Percentiles rank a stretch among this genome's conserved stretches.
Conservation (phyloP, 331 rosid species). For the Erythrophleum ivorense region DNA sequence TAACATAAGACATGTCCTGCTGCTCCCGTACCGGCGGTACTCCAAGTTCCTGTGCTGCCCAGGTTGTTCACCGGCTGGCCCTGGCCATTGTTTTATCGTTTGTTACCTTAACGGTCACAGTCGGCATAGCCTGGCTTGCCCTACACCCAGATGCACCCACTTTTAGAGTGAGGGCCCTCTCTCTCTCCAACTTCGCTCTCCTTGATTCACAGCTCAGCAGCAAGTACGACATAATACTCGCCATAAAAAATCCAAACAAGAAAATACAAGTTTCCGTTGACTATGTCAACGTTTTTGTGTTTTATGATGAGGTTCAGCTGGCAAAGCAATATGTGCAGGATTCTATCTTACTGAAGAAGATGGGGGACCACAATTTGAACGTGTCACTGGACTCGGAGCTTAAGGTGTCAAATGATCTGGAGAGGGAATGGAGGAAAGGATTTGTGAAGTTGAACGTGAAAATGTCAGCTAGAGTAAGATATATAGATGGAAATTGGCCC, state of each 20-base stretch:
- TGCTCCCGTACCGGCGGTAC: neutral
- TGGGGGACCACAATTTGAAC: neutral
- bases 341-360: conserved; percentile 1
- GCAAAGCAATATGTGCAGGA: neutral
- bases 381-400: neutral
- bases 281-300: neutral
- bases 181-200: conserved; percentile 43
- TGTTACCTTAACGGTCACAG: neutral
- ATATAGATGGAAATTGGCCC: conserved; percentile 12
- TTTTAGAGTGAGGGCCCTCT: conserved; percentile 34
- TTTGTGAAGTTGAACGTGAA: conserved; percentile 28
- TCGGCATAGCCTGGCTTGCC: conserved; percentile 45
- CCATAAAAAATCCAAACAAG: conserved; percentile 45
- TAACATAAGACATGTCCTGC: neutral
- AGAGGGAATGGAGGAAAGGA: conserved; percentile 19
- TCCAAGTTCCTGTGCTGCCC: neutral
- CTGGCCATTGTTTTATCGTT: conserved; percentile 2
- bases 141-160: conserved; percentile 31
- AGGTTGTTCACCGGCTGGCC: neutral
- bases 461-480: conserved; percentile 7
- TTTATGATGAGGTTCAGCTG: neutral
- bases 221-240: conserved; percentile 7
- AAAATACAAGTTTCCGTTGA: conserved; percentile 16
- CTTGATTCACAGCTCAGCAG: conserved; percentile 30
- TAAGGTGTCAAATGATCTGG: neutral